Percentiles rank a stretch among this genome's conserved stretches.
These are phyloP conservation scores for Arthrocladium fulminans DNA, from an alignment of 2,329 filamentous ascomycete genomes.

Conservation along the genomic window DNA sequence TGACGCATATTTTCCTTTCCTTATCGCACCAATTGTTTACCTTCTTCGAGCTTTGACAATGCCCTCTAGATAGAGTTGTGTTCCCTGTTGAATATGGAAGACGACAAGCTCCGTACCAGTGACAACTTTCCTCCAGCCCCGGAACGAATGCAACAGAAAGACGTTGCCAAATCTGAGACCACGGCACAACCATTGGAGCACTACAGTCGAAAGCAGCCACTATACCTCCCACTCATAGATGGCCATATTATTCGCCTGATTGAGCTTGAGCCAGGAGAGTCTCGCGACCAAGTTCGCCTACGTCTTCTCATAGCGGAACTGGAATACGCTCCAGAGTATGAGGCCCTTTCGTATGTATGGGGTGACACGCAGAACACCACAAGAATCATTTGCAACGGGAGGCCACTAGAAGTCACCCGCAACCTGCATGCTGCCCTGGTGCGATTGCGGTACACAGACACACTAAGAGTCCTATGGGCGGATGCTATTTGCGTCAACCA, in stretches of 20 bases:
- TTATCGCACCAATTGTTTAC: too few relatives aligned
- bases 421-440: constrained; percentile 11
- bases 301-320: background rate
- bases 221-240: background rate
- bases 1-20: too few relatives aligned
- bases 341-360: constrained; percentile 13
- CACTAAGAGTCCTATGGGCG: constrained; percentile 15
- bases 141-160: too few relatives aligned
- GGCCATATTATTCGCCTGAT: background rate
- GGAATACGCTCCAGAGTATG: background rate
- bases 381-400: constrained; percentile 10
- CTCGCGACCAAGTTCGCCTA: background rate
- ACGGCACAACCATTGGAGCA: too few relatives aligned
- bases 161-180: too few relatives aligned
- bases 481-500: constrained; percentile 25
- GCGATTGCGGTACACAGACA: background rate
- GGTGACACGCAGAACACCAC: background rate
- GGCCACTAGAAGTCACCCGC: background rate
- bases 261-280: background rate
- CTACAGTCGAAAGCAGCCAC: too few relatives aligned
- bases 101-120: too few relatives aligned
- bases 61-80: too few relatives aligned
- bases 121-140: too few relatives aligned
- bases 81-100: too few relatives aligned
- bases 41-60: too few relatives aligned